Conservation (phyloP, 2,329 filamentous ascomycete genomes). For the Beauveria varroae region DNA sequence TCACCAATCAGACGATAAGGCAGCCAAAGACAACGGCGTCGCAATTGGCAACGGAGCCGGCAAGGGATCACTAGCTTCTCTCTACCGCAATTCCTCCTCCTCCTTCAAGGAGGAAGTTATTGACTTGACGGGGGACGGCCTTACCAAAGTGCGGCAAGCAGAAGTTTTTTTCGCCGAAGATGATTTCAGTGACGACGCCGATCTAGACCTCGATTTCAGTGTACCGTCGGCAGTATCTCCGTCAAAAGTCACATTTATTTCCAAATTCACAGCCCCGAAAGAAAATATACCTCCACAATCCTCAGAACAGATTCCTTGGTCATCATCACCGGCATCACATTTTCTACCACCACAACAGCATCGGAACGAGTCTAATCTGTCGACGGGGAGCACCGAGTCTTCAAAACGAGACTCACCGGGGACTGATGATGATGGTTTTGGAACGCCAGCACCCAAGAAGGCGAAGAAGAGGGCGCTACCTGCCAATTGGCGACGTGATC, state of each 20-base stretch:
- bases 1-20: background rate
- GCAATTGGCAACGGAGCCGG: slow-evolving; percentile 4
- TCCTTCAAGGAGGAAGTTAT: slow-evolving; percentile 36
- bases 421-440: slow-evolving; percentile 18
- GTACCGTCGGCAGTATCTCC: slow-evolving; percentile 43
- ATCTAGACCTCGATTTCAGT: slow-evolving; percentile 63
- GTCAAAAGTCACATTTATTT: slow-evolving; percentile 14
- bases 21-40: background rate
- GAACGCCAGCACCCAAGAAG: slow-evolving; percentile 22
- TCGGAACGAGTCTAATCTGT: slow-evolving; percentile 12
- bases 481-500: slow-evolving; percentile 25
- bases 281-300: slow-evolving; percentile 22
- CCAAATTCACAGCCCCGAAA: slow-evolving; percentile 16
- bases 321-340: slow-evolving; percentile 53
- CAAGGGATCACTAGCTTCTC: slow-evolving; percentile 28
- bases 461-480: slow-evolving; percentile 61
- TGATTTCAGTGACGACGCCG: slow-evolving; percentile 79
- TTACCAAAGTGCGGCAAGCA: slow-evolving; percentile 19
- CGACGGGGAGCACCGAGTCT: slow-evolving; percentile 18
- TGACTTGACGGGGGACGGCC: slow-evolving; percentile 26
- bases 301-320: slow-evolving; percentile 57
- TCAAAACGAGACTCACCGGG: slow-evolving; percentile 37
- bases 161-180: slow-evolving; percentile 63
- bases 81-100: slow-evolving; percentile 35
- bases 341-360: slow-evolving; percentile 28